Conservation (phyloP, 306 rosid species). For the Fragaria nilgerrensis region DNA sequence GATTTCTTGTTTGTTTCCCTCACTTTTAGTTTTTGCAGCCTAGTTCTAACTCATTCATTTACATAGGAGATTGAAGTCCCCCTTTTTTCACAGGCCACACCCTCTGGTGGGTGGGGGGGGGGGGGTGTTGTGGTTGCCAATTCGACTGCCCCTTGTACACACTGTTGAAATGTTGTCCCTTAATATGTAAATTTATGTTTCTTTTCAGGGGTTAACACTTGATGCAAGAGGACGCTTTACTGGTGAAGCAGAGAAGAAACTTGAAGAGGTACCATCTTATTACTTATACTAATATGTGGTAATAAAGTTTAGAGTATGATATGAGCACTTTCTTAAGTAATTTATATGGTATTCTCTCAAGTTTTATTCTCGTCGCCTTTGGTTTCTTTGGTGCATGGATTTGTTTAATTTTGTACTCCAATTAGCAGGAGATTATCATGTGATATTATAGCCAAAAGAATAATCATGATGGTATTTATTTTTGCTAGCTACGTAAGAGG, state of each 20-base stretch:
- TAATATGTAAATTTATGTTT: constrained; percentile 24
- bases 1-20: neutral
- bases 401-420: neutral
- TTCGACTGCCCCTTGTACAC: neutral
- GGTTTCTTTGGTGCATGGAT: neutral
- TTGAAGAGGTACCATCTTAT: constrained; percentile 64
- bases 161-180: neutral
- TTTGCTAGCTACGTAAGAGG: constrained; percentile 71
- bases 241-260: constrained; percentile 86
- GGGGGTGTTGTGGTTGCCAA: too few relatives aligned
- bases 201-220: constrained; percentile 66
- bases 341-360: neutral
- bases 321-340: neutral
- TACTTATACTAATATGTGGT: constrained; percentile 11
- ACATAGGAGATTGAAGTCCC: too few relatives aligned
- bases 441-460: neutral
- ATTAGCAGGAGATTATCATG: neutral
- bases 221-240: constrained; percentile 75
- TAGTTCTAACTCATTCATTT: neutral
- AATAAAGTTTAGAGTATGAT: constrained; percentile 11
- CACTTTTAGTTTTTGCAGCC: neutral
- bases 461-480: constrained; percentile 1
- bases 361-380: constrained; percentile 12
- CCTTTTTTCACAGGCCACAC: neutral
- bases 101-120: too few relatives aligned